Evolutionary conservation across 495 filamentous ascomycete species (phyloP).

Genomic region (Daldinia grandis): DNA sequence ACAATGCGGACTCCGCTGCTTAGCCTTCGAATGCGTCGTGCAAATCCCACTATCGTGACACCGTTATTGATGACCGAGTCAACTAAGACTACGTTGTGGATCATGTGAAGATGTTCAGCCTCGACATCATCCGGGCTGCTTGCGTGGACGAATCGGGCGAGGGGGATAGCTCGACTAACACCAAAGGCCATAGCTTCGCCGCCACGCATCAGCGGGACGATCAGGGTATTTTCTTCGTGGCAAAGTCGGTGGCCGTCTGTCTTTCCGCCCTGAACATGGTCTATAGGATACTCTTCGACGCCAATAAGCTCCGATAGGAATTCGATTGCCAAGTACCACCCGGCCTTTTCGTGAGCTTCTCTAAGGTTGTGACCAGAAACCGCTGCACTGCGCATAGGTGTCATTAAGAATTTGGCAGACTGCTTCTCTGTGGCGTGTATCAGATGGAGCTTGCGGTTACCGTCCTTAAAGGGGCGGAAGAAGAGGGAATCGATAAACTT

Average conservation of each 20-base stretch:
- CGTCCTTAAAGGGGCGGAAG: constrained; percentile 5
- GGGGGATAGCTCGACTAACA: constrained; percentile 63
- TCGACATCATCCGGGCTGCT: constrained; percentile 56
- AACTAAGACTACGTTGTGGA: constrained; percentile 61
- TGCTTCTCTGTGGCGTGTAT: constrained; percentile 56
- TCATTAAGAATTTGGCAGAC: constrained; percentile 65
- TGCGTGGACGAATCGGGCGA: constrained; percentile 66
- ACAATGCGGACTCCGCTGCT: constrained; percentile 57
- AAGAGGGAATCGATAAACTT: constrained; percentile 53
- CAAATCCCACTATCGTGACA: constrained; percentile 61
- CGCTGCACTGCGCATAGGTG: constrained; percentile 62
- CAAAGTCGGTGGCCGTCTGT: constrained; percentile 62
- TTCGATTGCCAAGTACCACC: constrained; percentile 63
- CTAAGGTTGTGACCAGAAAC: constrained; percentile 58
- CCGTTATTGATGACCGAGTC: constrained; percentile 72
- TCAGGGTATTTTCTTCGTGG: constrained; percentile 61
- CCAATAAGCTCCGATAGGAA: constrained; percentile 61
- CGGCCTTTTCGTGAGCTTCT: constrained; percentile 60
- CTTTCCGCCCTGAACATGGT: constrained; percentile 62
- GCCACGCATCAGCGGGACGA: constrained; percentile 71
- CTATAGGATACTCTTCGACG: constrained; percentile 60
- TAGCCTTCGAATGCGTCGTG: constrained; percentile 58
- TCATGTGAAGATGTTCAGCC: constrained; percentile 51
- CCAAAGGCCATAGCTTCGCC: constrained; percentile 74
- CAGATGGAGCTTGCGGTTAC: constrained; percentile 24